Evolutionary conservation across 2,329 filamentous ascomycete species (phyloP).

Genomic region (Aspergillus aculeatus): DNA sequence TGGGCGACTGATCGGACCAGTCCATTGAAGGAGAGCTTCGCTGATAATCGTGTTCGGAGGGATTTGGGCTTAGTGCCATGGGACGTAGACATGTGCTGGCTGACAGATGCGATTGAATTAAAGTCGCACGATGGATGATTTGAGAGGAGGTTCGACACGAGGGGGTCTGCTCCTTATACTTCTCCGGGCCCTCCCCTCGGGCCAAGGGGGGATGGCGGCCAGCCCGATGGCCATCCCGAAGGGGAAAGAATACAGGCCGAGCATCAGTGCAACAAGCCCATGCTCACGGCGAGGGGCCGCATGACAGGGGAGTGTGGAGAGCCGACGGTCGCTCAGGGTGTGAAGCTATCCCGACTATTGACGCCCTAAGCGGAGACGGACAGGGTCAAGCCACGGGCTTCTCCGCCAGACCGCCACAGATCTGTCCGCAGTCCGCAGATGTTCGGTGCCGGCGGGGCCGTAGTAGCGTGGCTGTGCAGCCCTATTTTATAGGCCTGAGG

Average conservation of each 20-base stretch:
- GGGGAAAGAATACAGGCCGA: constrained; percentile 9
- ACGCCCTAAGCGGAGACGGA: constrained; percentile 2
- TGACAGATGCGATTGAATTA: neutral
- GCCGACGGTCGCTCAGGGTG: constrained; percentile 11
- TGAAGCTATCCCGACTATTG: constrained; percentile 18
- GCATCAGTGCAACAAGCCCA: constrained; percentile 15
- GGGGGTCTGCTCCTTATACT: constrained; percentile 4
- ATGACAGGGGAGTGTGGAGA: constrained; percentile 11
- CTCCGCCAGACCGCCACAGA: neutral
- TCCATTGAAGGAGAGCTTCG: constrained; percentile 30
- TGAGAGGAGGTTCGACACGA: neutral
- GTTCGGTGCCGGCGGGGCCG: constrained; percentile 8
- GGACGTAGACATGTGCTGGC: constrained; percentile 22
- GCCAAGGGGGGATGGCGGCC: constrained; percentile 8
- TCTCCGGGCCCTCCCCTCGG: neutral
- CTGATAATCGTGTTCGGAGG: constrained; percentile 32
- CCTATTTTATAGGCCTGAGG: constrained; percentile 3
- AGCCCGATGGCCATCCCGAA: constrained; percentile 16
- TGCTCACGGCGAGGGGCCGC: constrained; percentile 13
- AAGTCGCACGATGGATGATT: neutral
- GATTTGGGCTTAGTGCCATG: constrained; percentile 32
- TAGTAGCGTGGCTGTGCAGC: constrained; percentile 17
- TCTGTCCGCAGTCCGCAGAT: neutral
- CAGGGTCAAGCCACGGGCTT: constrained; percentile 20
- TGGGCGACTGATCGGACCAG: constrained; percentile 28